These are phyloP conservation scores for Striga hermonthica DNA, from an alignment of 305 asterid species.

Conservation along the genomic window DNA sequence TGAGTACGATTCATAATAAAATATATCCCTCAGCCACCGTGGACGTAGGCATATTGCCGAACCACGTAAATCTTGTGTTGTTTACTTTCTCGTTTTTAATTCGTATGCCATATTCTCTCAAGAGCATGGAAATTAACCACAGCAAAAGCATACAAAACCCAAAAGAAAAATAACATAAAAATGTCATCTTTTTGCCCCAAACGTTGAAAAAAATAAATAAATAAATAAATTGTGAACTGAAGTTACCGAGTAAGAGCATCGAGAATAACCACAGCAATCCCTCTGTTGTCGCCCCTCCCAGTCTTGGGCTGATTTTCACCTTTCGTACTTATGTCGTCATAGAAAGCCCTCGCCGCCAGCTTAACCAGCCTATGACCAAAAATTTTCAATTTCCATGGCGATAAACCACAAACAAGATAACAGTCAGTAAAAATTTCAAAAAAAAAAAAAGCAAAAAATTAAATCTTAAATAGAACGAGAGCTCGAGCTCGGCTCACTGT, in stretches of 20 bases:
- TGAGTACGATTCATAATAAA: too few relatives aligned
- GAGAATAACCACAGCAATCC: conserved; percentile 81
- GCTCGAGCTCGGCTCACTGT: conserved; percentile 16
- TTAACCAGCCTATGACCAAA: conserved; percentile 62
- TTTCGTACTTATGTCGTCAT: conserved; percentile 68
- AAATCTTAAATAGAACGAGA: not conserved
- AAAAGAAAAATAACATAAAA: not conserved
- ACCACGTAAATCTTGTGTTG: too few relatives aligned
- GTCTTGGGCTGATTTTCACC: conserved; percentile 79
- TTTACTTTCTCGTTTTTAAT: too few relatives aligned
- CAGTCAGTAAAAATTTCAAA: conserved; percentile 13
- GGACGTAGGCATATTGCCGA: too few relatives aligned
- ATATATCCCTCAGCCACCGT: too few relatives aligned
- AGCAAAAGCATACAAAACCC: not conserved
- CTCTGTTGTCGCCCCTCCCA: conserved; percentile 85
- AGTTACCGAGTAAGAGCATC: conserved; percentile 87
- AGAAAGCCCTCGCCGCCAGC: conserved; percentile 89
- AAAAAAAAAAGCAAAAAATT: not conserved
- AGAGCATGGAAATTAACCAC: too few relatives aligned
- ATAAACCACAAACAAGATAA: conserved; percentile 13
- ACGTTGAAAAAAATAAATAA: not conserved
- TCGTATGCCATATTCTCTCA: too few relatives aligned
- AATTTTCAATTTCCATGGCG: not conserved
- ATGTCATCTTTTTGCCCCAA: not conserved
- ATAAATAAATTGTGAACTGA: not conserved